Base-by-base conservation (phyloP, 106 monocot genomes). In the Dendrobium catenatum region DNA sequence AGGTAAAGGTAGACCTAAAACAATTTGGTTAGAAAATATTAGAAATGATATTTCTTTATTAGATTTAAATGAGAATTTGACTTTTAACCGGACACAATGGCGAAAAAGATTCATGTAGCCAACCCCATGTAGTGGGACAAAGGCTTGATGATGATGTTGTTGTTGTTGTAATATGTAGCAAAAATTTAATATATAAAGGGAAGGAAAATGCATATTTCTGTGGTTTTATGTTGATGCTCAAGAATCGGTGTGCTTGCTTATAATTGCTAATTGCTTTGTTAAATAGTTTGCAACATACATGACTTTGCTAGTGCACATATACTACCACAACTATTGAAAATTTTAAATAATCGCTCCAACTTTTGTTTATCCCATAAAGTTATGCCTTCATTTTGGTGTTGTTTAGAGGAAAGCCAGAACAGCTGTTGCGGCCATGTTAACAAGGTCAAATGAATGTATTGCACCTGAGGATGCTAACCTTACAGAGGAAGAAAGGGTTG, bases 341-440 rank as follows among this genome's bases (percentile, higher is more conserved):
- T 64, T 37, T 70, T 70, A 6, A 27, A 70, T 37, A 31, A 64
- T 64, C 7, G 5, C 72, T 33, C 13, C 11, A 15, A 33, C 11
- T 37, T 72, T 72, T 44, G 19, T 74, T 74, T 42, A 5, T 43
- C 41, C 43, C 19, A 4, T 7, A 43, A 74, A 43, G 20, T n/a
- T 20, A 2, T 22, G 40, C 9, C 15, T 73, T 44, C 22, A 17
- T 78, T 27, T 27, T 77, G 5, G 22, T 83, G 55, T 85, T 73
- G 6, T 73, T 16, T 55, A 94, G 93, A 80, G 73, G 78, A 91
- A 86, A 89, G 93, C 93, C 9, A 95, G 91, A 87, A 94, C 89
- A 81, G 98, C 98, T 31, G 94, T 98, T 27, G 91, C 83, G 51
- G 94, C 95, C 47, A 98, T 98, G 98, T 68, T 98, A 79, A 86